A percentile compares a stretch with the other conserved stretches of the same genome.
These are phyloP conservation scores for Mortierella antarctica DNA, from an alignment of 192 early-diverging fungal genomes.

Conservation along the genomic window DNA sequence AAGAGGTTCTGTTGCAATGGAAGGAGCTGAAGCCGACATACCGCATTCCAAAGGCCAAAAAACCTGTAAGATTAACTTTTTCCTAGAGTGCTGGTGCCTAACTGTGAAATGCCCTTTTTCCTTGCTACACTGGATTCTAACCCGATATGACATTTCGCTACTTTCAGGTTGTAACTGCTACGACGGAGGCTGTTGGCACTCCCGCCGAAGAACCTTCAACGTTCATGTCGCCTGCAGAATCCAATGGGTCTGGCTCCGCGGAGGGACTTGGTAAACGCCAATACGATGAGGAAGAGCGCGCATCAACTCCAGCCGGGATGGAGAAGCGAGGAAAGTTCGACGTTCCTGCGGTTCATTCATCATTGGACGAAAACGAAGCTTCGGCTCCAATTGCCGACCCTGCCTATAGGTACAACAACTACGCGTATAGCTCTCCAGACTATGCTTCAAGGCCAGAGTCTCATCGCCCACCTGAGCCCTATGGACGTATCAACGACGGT, in stretches of 20 bases:
- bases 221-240: conserved; percentile 52
- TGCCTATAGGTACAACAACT: conserved; percentile 17
- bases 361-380: conserved; percentile 20
- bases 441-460: conserved; percentile 30
- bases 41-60: conserved; percentile 67
- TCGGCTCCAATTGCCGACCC: conserved; percentile 9
- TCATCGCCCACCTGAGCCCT: conserved; percentile 28
- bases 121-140: background rate
- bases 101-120: background rate
- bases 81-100: background rate
- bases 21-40: conserved; percentile 62
- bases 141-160: conserved; percentile 1
- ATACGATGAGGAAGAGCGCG: conserved; percentile 49
- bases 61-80: conserved; percentile 33
- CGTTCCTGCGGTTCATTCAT: background rate
- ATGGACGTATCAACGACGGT: conserved; percentile 7
- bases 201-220: conserved; percentile 26
- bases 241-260: conserved; percentile 38
- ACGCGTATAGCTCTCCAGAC: conserved; percentile 33
- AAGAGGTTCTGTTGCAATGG: conserved; percentile 64
- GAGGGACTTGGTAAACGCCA: conserved; percentile 48
- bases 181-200: conserved; percentile 14
- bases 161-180: conserved; percentile 17
- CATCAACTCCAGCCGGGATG: conserved; percentile 48
- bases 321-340: conserved; percentile 48